Conservation (phyloP, 1,284 basidiomycete species). For the Trichosporon faecale region DNA sequence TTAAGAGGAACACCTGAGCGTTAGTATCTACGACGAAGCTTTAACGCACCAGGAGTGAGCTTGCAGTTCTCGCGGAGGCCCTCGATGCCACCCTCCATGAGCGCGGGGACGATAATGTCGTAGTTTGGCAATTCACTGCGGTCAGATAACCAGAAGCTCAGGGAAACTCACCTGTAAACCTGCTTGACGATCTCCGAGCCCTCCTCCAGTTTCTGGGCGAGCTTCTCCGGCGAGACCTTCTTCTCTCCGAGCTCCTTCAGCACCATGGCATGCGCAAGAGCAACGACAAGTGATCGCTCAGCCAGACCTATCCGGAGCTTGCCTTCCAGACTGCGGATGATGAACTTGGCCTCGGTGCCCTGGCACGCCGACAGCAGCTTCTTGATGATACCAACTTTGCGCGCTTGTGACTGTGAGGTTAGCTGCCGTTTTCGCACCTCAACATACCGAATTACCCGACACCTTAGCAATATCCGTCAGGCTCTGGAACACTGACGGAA, state of each 20-base stretch:
- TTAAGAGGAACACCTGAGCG: constrained; percentile 76
- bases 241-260: constrained; percentile 74
- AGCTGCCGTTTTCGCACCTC: background rate
- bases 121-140: constrained; percentile 87
- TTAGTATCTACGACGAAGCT: background rate
- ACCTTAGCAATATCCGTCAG: constrained; percentile 82
- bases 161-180: constrained; percentile 72
- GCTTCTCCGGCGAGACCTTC: constrained; percentile 69
- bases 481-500: constrained; percentile 81
- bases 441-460: constrained; percentile 70
- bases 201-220: constrained; percentile 73
- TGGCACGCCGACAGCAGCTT: constrained; percentile 90
- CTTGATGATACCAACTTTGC: constrained; percentile 94
- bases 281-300: constrained; percentile 85
- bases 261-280: constrained; percentile 79
- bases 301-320: constrained; percentile 97
- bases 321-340: constrained; percentile 91
- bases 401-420: constrained; percentile 72
- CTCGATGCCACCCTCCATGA: constrained; percentile 75
- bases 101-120: constrained; percentile 87
- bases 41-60: constrained; percentile 71
- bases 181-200: constrained; percentile 77
- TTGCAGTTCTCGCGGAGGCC: constrained; percentile 73
- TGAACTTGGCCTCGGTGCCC: constrained; percentile 82
- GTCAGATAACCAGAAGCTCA: constrained; percentile 3